Base-by-base conservation (phyloP, 2,329 filamentous ascomycete species). In the Elsinoe batatas region DNA sequence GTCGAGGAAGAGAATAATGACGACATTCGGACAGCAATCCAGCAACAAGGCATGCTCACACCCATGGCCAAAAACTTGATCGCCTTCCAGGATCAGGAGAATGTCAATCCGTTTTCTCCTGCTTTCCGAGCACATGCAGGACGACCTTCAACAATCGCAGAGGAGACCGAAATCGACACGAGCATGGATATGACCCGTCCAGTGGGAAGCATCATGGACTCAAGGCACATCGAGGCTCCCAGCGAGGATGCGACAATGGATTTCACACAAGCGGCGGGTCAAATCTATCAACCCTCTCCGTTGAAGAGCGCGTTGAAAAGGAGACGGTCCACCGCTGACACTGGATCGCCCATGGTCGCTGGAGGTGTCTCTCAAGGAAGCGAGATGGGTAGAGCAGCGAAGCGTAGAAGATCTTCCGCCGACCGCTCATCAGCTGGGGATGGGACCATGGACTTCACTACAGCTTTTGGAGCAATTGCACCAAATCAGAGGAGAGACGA, bases 111-210 rank as follows among this genome's bases (percentile, higher is more conserved):
- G 3, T 78, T 76, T 60, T 74, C 73, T 10, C 70, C 72, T 18
- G 70, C 71, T n/a, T 69, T 69, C 49, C 69, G 69, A 54, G 66
- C 67, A 17, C 62, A 66, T 17, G 54, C 62, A 61, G 33, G 58
- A 58, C 47, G 59, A 8, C 64, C 65, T 36, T 57, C 62, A 3
- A 63, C 61, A 3, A 62, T 63, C 18, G 46, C 49, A n/a, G 60
- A 59, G 22, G 68, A 68, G 57, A 71, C 75, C 53, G 65, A 75
- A 20, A 66, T 72, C 4, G 75, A 59, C 18, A 84, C 94, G 77
- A 93, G 88, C 18, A 96, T 97, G 91, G 91, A 97, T 63, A 88
- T 96, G 6, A 96, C 91, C 1, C 82, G 81, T 55, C 88, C 82
- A 7, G 76, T 95, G 54, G 91, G 91, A 7, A 81, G 84, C 2